Conservation (phyloP, 257 asterid genomes). For the Nicotiana tabacum region DNA sequence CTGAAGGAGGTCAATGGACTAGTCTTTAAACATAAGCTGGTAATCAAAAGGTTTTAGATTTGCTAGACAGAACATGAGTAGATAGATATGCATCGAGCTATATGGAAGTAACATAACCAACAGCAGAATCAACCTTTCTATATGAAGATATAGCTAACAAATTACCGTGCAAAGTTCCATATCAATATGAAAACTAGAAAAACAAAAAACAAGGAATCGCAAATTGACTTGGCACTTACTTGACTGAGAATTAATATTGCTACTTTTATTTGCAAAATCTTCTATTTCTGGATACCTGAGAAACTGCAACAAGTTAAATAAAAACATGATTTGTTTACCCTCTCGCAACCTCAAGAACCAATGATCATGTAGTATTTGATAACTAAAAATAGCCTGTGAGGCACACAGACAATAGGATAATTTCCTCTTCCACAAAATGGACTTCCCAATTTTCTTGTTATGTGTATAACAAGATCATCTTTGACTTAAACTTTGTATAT, state of each 20-base stretch:
- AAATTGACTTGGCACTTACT: background rate
- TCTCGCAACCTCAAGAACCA: background rate
- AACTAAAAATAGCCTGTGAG: background rate
- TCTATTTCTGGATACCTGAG: conserved; percentile 4
- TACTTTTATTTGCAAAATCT: background rate
- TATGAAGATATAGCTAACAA: background rate
- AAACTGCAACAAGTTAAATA: background rate
- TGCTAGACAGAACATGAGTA: too few relatives aligned
- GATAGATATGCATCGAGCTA: too few relatives aligned
- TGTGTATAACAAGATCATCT: background rate
- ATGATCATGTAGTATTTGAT: background rate
- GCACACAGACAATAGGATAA: background rate
- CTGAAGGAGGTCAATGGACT: too few relatives aligned
- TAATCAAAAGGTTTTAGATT: too few relatives aligned
- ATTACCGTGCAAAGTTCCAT: background rate
- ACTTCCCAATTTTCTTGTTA: background rate
- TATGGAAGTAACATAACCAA: background rate
- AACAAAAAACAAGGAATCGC: background rate
- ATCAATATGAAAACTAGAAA: background rate
- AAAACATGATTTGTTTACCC: background rate
- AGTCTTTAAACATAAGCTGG: too few relatives aligned
- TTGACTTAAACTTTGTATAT: background rate
- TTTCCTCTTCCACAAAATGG: background rate
- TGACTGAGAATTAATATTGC: background rate
- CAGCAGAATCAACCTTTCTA: background rate